phyloP scores from a whole-genome alignment of 1,139 yeast species.

The Suhomyces wounanorum region DNA sequence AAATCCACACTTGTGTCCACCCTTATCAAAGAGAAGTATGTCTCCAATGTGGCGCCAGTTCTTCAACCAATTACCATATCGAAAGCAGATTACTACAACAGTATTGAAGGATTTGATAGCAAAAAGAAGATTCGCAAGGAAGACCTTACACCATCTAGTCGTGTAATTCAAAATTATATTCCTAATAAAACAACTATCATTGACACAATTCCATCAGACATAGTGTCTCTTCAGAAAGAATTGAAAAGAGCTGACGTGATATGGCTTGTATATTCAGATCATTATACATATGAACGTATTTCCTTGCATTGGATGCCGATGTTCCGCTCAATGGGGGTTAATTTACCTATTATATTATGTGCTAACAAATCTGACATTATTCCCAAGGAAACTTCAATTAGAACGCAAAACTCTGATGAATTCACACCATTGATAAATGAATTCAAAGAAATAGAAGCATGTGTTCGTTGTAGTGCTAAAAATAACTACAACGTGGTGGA shows the following conservation, averaged over 20 bases:
- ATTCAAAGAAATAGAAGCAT: conserved; percentile 91
- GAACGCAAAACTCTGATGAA: conserved; percentile 60
- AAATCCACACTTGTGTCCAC: conserved; percentile 77
- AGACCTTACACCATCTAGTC: conserved; percentile 5
- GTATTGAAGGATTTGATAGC: conserved; percentile 17
- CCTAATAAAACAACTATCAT: conserved; percentile 72
- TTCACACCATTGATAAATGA: conserved; percentile 85
- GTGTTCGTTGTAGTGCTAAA: conserved; percentile 85
- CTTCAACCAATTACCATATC: conserved; percentile 80
- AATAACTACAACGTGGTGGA: conserved; percentile 78
- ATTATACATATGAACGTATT: conserved; percentile 89
- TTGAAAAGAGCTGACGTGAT: conserved; percentile 86
- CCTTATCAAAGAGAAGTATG: conserved; percentile 62
- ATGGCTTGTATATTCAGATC: conserved; percentile 90
- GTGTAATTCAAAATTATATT: conserved; percentile 41
- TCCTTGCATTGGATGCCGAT: conserved; percentile 93
- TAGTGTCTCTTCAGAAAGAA: conserved; percentile 63
- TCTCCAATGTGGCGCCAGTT: conserved; percentile 68
- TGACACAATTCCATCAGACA: conserved; percentile 77
- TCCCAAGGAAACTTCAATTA: conserved; percentile 23
- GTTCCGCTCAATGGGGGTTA: conserved; percentile 89
- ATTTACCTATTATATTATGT: conserved; percentile 86
- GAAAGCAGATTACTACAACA: conserved; percentile 39
- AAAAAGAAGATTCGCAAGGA: conserved; percentile 4
- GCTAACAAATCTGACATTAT: conserved; percentile 74